Evolutionary conservation across 108 stramenopile genomes (phyloP).

Genomic region (Fragilariopsis cylindrus): DNA sequence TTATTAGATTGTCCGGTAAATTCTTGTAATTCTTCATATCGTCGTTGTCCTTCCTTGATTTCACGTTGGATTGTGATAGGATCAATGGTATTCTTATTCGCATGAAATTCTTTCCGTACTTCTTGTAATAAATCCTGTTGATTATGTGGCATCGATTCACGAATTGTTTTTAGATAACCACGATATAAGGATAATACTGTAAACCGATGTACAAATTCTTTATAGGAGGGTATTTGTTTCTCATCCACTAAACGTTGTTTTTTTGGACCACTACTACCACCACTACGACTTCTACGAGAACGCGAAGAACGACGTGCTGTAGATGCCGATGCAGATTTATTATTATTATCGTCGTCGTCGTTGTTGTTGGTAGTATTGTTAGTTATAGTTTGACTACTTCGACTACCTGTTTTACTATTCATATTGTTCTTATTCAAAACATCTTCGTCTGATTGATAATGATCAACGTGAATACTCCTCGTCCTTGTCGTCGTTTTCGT

Average conservation of each 20-base stretch:
- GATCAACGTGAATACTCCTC: slow-evolving; percentile 2
- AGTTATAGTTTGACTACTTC: too few relatives aligned
- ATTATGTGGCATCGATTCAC: slow-evolving; percentile 34
- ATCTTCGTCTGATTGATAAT: neutral
- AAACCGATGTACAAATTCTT: slow-evolving; percentile 71
- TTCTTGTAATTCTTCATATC: slow-evolving; percentile 49
- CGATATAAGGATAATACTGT: slow-evolving; percentile 66
- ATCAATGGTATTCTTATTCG: slow-evolving; percentile 52
- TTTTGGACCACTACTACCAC: neutral
- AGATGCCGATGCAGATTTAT: neutral
- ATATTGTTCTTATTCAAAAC: neutral
- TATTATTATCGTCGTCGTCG: too few relatives aligned
- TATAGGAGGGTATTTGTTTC: slow-evolving; percentile 55
- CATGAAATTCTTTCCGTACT: slow-evolving; percentile 45
- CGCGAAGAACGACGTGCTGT: neutral
- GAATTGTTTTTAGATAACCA: slow-evolving; percentile 56
- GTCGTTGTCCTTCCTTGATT: slow-evolving; percentile 58
- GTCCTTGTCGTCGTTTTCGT: neutral
- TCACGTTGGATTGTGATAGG: slow-evolving; percentile 50
- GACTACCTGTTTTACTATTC: neutral
- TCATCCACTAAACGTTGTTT: neutral
- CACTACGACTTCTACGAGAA: neutral
- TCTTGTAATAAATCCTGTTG: slow-evolving; percentile 28
- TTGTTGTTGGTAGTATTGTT: too few relatives aligned
- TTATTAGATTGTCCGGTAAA: slow-evolving; percentile 52